Base-by-base conservation (phyloP, 768 basidiomycete species). In the Dioszegia hungarica region DNA sequence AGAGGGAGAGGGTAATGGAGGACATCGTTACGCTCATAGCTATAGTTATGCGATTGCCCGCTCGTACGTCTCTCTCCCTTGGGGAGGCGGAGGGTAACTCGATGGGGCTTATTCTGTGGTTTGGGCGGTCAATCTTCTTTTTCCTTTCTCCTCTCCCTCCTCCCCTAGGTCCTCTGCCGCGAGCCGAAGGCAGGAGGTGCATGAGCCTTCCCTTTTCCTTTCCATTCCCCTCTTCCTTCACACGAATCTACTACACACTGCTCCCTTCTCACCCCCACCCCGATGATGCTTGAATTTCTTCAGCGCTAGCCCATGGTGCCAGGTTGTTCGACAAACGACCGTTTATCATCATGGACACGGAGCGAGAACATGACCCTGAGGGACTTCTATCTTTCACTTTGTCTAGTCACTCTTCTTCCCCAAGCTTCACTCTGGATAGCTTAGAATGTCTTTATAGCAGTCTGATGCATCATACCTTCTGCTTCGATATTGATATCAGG, bases 221-320 rank as follows among this genome's bases (percentile, higher is more conserved):
- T 24, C 31, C 47, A 34, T 49, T 41, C 37, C 17, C 44, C 20
- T 34, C 25, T 34, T 47, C 6, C 51, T 48, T 37, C 33, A 37
- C 41, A 22, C 36, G 27, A 24, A 22, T 34, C 55, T 40, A 33
- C 36, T 28, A 37, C 20, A 12, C n/a, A 4, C 24, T 20, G 54
- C 61, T 51, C 31, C 34, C 33, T 54, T 17, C 33, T 31, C 31
- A 6, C 47, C 33, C 19, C 3, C n/a, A 20, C 48, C 70, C 67
- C 70, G n/a, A 60, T 72, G 70, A 72, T 72, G 70, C 60, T 66
- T 62, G 70, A 72, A 72, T 72, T 72, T 72, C 70, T 72, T 72
- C 70, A 72, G 57, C 70, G 70, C 70, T 66, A 72, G 70, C 61
- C 47, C 52, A 36, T 43, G 54, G 61, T 57, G 57, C 47, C 64